phyloP scores from a whole-genome alignment of 75 land plant genomes.

The Sequoiadendron giganteum region DNA sequence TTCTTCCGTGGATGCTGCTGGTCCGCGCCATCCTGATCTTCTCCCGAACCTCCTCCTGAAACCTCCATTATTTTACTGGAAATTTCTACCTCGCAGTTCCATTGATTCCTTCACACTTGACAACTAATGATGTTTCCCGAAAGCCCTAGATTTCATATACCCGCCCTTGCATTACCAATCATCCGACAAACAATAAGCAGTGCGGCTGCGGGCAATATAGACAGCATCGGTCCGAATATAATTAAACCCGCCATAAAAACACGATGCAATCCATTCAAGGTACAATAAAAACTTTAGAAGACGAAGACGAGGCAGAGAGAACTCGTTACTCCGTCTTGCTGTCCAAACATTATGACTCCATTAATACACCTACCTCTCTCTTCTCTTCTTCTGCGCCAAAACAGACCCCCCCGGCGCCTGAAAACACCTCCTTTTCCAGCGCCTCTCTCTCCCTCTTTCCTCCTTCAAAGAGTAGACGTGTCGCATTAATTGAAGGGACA shows the following conservation, averaged over 20 bases:
- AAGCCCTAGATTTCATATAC: conserved; percentile 7
- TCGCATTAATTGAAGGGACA: neutral
- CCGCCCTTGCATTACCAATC: neutral
- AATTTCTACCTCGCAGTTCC: neutral
- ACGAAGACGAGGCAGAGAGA: neutral
- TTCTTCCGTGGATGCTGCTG: conserved; percentile 47
- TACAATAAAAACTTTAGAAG: neutral
- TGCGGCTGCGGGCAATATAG: neutral
- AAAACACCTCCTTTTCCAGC: neutral
- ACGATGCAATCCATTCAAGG: neutral
- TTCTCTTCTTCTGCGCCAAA: neutral
- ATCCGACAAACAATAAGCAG: neutral
- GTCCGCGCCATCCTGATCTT: conserved; percentile 17
- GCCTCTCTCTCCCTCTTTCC: neutral
- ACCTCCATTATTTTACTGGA: conserved; percentile 1
- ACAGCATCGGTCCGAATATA: neutral
- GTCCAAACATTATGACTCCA: conserved; percentile 4
- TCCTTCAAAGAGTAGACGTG: neutral
- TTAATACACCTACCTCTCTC: neutral
- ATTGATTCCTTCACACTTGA: neutral
- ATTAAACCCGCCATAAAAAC: conserved; percentile 3
- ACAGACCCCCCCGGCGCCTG: neutral
- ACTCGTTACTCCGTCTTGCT: neutral
- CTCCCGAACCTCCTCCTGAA: conserved; percentile 29
- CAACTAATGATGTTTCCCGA: neutral